phyloP scores from a whole-genome alignment of 441 rosid species.

The Populus trichocarpa region DNA sequence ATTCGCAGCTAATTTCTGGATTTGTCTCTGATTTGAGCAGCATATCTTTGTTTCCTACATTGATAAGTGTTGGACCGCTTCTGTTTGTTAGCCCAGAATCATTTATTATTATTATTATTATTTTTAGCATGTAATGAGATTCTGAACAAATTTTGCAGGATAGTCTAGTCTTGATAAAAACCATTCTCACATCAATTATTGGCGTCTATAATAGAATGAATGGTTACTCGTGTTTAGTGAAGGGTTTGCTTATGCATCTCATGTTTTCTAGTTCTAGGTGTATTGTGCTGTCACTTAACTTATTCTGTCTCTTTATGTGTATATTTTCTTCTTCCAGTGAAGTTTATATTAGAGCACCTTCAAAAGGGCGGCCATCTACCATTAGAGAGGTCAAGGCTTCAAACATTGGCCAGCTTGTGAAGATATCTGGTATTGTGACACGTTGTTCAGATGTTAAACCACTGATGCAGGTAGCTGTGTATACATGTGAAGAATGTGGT shows the following conservation, averaged over 20 bases:
- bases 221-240: neutral
- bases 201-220: neutral
- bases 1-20: neutral
- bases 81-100: neutral
- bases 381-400: slow-evolving; percentile 98
- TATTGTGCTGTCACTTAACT: neutral
- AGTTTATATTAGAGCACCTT: slow-evolving; percentile 78
- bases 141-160: neutral
- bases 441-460: slow-evolving; percentile 99
- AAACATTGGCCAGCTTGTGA: slow-evolving; percentile 88
- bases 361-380: slow-evolving; percentile 75
- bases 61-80: neutral
- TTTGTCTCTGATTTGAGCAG: neutral
- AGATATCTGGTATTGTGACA: slow-evolving; percentile 89
- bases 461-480: slow-evolving; percentile 95
- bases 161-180: neutral
- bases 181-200: neutral
- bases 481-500: slow-evolving; percentile 98
- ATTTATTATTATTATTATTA: no score
- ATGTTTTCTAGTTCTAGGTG: neutral
- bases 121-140: no score
- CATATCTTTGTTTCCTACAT: neutral
- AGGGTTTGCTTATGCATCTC: neutral
- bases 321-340: slow-evolving; percentile 53
- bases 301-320: neutral